These are phyloP conservation scores for Mycena albidolilacea DNA, from an alignment of 768 basidiomycete genomes.

Conservation along the genomic window DNA sequence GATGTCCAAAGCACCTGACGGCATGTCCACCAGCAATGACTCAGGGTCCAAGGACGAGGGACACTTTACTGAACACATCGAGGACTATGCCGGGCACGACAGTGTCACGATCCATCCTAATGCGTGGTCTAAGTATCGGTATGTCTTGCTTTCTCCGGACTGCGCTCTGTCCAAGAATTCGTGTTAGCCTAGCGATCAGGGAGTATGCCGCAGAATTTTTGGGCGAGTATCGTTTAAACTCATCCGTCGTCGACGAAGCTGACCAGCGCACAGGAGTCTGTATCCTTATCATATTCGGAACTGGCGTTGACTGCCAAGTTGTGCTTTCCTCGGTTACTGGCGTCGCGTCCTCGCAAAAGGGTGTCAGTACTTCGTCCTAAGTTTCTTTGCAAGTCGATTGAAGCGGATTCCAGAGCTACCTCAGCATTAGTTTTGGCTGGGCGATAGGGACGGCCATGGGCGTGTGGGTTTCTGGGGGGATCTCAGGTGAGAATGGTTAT, in stretches of 20 bases:
- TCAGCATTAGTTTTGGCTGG: constrained; percentile 68
- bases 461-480: constrained; percentile 75
- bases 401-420: constrained; percentile 13
- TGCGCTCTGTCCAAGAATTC: not conserved
- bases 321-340: constrained; percentile 61
- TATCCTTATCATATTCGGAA: constrained; percentile 72
- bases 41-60: constrained; percentile 24
- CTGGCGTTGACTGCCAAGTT: constrained; percentile 71
- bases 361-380: constrained; percentile 59
- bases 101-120: constrained; percentile 60
- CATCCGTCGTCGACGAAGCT: not conserved
- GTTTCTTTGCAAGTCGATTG: not conserved
- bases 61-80: constrained; percentile 29
- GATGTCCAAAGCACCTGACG: constrained; percentile 25
- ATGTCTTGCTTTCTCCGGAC: constrained; percentile 30
- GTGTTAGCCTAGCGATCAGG: constrained; percentile 59
- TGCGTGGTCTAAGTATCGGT: constrained; percentile 72
- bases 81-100: constrained; percentile 49
- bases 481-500: constrained; percentile 58
- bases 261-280: constrained; percentile 52
- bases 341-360: constrained; percentile 65
- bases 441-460: constrained; percentile 74
- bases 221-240: constrained; percentile 40
- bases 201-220: constrained; percentile 78
- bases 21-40: constrained; percentile 19